Conservation (phyloP, 148 eudicot genomes). For the Camellia granthamiana region DNA sequence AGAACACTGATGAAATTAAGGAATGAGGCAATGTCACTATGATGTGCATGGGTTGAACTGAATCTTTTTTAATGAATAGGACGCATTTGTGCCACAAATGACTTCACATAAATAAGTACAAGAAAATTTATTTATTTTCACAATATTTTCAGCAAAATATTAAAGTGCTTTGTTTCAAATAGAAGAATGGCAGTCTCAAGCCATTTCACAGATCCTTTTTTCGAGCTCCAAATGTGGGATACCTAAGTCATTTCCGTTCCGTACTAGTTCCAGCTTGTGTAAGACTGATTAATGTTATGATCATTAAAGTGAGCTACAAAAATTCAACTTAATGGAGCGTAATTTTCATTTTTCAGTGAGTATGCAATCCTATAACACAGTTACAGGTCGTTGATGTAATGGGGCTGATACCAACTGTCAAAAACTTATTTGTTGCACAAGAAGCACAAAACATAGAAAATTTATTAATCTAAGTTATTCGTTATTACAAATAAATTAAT, state of each 20-base stretch:
- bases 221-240: slow-evolving; percentile 4
- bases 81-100: background rate
- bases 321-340: background rate
- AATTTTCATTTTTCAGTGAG: background rate
- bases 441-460: background rate
- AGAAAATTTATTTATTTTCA: background rate
- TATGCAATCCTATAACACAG: background rate
- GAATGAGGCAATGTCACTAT: background rate
- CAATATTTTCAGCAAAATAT: background rate
- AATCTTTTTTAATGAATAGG: background rate
- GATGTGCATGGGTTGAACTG: background rate
- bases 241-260: background rate
- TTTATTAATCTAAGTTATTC: background rate
- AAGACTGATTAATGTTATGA: background rate
- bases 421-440: background rate
- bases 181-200: background rate
- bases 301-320: background rate
- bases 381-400: background rate
- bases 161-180: background rate
- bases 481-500: background rate
- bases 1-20: background rate
- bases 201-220: background rate
- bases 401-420: background rate
- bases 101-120: background rate
- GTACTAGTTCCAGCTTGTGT: background rate